Percentiles rank a stretch among this genome's conserved stretches.
These are phyloP conservation scores for Trichosporon sp. DNA, from an alignment of 1,284 basidiomycete species.

Conservation along the genomic window DNA sequence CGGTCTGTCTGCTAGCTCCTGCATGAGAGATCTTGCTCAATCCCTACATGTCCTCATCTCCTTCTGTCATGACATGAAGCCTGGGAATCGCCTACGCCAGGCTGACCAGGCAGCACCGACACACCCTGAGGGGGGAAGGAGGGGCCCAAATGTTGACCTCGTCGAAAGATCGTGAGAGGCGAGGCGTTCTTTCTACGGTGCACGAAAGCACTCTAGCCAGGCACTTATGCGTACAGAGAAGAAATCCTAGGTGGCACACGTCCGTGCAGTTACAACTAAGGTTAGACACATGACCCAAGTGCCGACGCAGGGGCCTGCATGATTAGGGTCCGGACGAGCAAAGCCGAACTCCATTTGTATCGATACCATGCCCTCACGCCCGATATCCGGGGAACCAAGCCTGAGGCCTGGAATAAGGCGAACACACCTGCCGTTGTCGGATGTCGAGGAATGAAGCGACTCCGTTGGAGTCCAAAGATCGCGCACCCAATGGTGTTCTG, in stretches of 20 bases:
- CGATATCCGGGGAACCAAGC: background rate
- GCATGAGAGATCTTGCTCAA: background rate
- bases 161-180: too few relatives aligned
- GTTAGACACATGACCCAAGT: background rate
- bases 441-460: background rate
- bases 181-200: too few relatives aligned
- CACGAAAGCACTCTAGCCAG: background rate
- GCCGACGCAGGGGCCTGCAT: background rate
- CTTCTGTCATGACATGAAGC: too few relatives aligned
- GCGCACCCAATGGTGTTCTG: background rate
- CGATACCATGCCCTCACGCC: background rate
- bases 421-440: background rate
- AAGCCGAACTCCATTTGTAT: background rate
- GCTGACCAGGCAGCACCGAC: too few relatives aligned
- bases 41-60: too few relatives aligned
- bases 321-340: background rate
- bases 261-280: background rate
- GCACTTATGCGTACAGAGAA: background rate
- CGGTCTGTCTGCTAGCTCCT: too few relatives aligned
- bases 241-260: background rate
- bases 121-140: too few relatives aligned
- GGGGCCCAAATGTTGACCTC: too few relatives aligned
- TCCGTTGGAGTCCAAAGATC: background rate
- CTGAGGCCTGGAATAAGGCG: background rate
- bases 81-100: too few relatives aligned